phyloP scores from a whole-genome alignment of 768 basidiomycete species.

The Boletus coccyginus region DNA sequence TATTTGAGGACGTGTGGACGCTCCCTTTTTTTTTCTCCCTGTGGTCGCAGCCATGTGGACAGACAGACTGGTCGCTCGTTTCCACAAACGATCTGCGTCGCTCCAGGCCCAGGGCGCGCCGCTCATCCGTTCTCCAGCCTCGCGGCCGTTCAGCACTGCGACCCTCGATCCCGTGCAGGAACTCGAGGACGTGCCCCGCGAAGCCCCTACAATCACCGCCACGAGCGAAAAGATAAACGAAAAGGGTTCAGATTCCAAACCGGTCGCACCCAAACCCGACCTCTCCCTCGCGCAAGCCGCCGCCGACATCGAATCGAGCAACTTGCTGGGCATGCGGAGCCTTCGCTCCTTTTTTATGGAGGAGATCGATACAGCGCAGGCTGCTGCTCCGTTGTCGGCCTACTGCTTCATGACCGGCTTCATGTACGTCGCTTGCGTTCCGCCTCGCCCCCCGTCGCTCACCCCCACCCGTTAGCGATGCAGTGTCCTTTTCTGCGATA shows the following conservation, averaged over 20 bases:
- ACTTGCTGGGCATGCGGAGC: background rate
- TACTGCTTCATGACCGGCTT: slow-evolving; percentile 82
- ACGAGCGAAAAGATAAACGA: background rate
- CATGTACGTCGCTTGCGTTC: slow-evolving; percentile 46
- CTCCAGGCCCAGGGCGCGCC: slow-evolving; percentile 10
- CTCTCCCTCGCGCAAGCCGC: background rate
- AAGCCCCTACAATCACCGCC: background rate
- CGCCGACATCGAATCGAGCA: slow-evolving; percentile 19
- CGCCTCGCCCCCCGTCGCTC: background rate
- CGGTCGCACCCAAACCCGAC: background rate
- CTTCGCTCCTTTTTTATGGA: slow-evolving; percentile 16
- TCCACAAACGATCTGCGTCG: slow-evolving; percentile 10
- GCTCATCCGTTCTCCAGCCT: slow-evolving; percentile 8
- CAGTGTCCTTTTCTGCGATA: slow-evolving; percentile 71
- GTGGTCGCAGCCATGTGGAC: slow-evolving; percentile 10
- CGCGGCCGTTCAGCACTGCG: slow-evolving; percentile 2
- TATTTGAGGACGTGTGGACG: slow-evolving; percentile 2
- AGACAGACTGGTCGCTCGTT: slow-evolving; percentile 10
- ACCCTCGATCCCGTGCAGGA: slow-evolving; percentile 11
- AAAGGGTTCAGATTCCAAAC: background rate
- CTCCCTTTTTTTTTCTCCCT: background rate
- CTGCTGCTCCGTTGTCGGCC: slow-evolving; percentile 53
- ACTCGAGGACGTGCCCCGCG: too few species aligned
- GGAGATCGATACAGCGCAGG: slow-evolving; percentile 27
- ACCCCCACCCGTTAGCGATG: slow-evolving; percentile 45